Conservation (phyloP, 306 rosid species). For the Carpinus viminea region DNA sequence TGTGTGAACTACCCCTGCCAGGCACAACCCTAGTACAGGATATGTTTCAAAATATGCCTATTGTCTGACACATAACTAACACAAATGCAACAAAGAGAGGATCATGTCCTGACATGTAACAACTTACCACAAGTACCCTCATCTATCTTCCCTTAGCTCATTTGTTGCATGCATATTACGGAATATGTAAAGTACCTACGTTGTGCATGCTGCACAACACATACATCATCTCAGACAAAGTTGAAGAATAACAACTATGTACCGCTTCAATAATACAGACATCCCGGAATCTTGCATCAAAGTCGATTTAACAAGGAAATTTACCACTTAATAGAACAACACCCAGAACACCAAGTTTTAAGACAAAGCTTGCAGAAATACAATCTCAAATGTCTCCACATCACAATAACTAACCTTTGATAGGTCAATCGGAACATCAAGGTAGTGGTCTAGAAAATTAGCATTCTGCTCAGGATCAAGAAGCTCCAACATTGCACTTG, state of each 20-base stretch:
- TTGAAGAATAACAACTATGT: neutral
- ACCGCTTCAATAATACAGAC: neutral
- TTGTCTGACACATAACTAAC: neutral
- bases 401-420: constrained; percentile 70
- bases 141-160: neutral
- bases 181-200: neutral
- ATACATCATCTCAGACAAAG: constrained; percentile 1
- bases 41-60: neutral
- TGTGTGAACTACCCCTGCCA: neutral
- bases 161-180: neutral
- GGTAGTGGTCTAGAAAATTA: constrained; percentile 96
- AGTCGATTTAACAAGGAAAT: constrained; percentile 12
- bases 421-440: constrained; percentile 96
- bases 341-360: neutral
- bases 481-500: constrained; percentile 99
- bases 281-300: too few relatives aligned
- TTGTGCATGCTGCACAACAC: neutral
- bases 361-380: constrained; percentile 16
- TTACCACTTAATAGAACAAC: constrained; percentile 1
- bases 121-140: neutral
- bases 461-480: constrained; percentile 99
- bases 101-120: neutral
- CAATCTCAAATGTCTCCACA: constrained; percentile 12
- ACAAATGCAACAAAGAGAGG: neutral
- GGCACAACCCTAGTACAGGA: neutral